Evolutionary conservation across 192 early-diverging fungal genomes (phyloP), one percentile per base, ranked within the genome.

Genomic region (Entophlyctis helioformis): DNA sequence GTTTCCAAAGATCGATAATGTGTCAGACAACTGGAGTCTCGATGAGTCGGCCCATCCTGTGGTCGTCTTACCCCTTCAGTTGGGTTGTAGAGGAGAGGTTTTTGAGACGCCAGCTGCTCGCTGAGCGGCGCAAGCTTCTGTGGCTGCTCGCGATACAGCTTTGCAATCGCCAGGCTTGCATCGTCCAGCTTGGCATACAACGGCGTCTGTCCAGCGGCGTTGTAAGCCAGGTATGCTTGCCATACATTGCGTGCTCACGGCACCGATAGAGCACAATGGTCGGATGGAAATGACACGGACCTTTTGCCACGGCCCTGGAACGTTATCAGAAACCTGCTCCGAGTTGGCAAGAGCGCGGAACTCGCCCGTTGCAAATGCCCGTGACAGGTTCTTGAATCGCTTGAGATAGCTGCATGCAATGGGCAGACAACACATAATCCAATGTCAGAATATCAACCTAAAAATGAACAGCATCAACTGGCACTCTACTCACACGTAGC

Each of bases 371-470:
- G 68, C 62, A 49, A 76, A 78, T 18, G 72, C 69, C 25, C 61
- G 40, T 11, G 72, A 75, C 3, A 78, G 52, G 16, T 69, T 72
- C 45, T 78, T 78, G 60, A 78, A 78, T 18, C 71, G 57, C 28
- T 53, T 54, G 9, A 78, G 57, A 42, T 76, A 76, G 19, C 62
- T 69, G 29, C 18, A 2, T 20, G 38, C 1, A 4, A 26, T 15
- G 4, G 22, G 26, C 4, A 16, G 33, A 54, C 22, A 51, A n/a
- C n/a, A n/a, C n/a, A n/a, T n/a, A n/a, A n/a, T n/a, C n/a, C n/a
- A n/a, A n/a, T n/a, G n/a, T n/a, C 3, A 20, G 19, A 7, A 39
- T 9, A 39, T 13, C 8, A 13, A 7, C 18, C 19, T 39, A 13
- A 39, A 39, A 39, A 10, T 34, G 15, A 39, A 4, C 6, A 4